Evolutionary conservation across 2,329 filamentous ascomycete species (phyloP).

Genomic region (Xylaria arbuscula): DNA sequence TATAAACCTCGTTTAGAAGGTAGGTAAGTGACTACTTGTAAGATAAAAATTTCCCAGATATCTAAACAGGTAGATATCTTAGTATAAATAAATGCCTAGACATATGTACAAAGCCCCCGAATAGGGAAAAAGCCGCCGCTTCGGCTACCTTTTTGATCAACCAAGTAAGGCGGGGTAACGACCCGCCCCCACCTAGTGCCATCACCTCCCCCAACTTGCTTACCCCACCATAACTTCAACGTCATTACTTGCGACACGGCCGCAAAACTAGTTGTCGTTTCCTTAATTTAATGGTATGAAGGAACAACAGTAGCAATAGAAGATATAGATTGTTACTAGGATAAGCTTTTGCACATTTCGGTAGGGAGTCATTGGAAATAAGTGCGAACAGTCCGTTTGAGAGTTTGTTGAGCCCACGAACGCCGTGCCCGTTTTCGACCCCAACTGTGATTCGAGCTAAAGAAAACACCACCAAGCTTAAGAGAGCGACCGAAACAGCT

Average conservation of each 20-base stretch:
- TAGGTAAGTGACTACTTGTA: too few relatives aligned
- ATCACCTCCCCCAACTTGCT: not conserved
- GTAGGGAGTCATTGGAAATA: not conserved
- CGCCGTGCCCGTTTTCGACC: not conserved
- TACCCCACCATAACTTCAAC: slow-evolving; percentile 8
- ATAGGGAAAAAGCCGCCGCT: not conserved
- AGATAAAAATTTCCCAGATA: too few relatives aligned
- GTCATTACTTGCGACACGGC: not conserved
- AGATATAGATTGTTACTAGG: not conserved
- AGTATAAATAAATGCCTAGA: not conserved
- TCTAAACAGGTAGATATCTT: too few relatives aligned
- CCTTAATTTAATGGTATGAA: not conserved
- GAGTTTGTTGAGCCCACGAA: not conserved
- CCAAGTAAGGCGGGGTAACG: not conserved
- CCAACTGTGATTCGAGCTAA: slow-evolving; percentile 6
- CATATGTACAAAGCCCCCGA: not conserved
- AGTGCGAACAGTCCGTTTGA: not conserved
- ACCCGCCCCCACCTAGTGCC: not conserved
- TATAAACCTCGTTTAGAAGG: not conserved
- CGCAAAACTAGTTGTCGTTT: not conserved
- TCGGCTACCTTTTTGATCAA: slow-evolving; percentile 1
- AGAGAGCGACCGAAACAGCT: slow-evolving; percentile 2
- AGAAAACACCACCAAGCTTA: not conserved
- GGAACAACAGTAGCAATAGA: not conserved
- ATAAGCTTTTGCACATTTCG: not conserved